Percentiles rank a stretch among this genome's conserved stretches.
Conservation (phyloP, 1,284 basidiomycete genomes). For the Takashimella tepidaria region DNA sequence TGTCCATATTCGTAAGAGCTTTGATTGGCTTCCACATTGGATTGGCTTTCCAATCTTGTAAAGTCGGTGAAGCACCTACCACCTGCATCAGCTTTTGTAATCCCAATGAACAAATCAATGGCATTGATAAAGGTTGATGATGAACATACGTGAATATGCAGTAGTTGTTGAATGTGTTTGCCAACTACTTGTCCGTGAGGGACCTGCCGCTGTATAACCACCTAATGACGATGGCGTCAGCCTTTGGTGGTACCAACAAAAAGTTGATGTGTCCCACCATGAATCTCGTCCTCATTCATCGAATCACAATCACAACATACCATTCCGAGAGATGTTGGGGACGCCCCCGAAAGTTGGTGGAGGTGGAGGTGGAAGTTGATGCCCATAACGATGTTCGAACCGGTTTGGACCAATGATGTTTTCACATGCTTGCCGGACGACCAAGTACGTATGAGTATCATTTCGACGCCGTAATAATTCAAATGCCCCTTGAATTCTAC, state of each 20-base stretch:
- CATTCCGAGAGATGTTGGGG: conserved; percentile 1
- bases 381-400: neutral
- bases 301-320: too few relatives aligned
- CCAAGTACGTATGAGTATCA: conserved; percentile 14
- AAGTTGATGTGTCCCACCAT: neutral
- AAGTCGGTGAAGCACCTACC: conserved; percentile 5
- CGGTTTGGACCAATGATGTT: conserved; percentile 4
- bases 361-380: conserved; percentile 1
- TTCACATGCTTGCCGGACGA: conserved; percentile 21
- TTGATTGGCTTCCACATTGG: conserved; percentile 46
- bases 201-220: neutral
- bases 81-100: neutral
- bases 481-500: conserved; percentile 24
- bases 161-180: neutral
- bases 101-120: too few relatives aligned
- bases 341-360: conserved; percentile 30
- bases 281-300: neutral
- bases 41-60: conserved; percentile 43
- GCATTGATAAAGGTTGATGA: too few relatives aligned
- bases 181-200: neutral
- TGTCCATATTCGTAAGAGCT: conserved; percentile 39
- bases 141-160: neutral
- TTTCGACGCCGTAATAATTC: conserved; percentile 16
- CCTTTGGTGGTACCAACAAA: neutral
- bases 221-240: conserved; percentile 5